Percentiles rank a stretch among this genome's conserved stretches.
These are phyloP conservation scores for Calonectria ilicicola DNA, from an alignment of 2,329 filamentous ascomycete genomes.

Conservation along the genomic window DNA sequence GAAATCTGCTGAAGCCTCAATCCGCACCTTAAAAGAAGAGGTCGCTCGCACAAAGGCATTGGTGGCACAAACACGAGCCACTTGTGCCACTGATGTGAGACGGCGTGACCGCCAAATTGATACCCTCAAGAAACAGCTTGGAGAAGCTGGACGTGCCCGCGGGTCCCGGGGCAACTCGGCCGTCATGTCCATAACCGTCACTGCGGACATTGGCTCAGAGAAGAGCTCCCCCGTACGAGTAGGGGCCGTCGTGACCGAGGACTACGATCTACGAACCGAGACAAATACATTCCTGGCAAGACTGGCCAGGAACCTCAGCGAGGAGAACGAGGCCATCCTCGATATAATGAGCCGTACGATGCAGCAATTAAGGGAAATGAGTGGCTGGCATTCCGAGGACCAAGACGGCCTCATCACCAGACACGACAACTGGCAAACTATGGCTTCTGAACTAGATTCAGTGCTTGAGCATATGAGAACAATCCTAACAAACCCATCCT, in stretches of 20 bases:
- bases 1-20: constrained; percentile 78
- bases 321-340: constrained; percentile 90
- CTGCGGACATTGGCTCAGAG: constrained; percentile 65
- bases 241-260: constrained; percentile 47
- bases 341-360: constrained; percentile 78
- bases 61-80: constrained; percentile 84
- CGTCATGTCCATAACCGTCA: constrained; percentile 68
- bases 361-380: constrained; percentile 77
- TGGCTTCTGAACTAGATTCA: constrained; percentile 79
- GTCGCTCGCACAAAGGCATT: constrained; percentile 81
- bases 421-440: constrained; percentile 67
- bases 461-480: constrained; percentile 85
- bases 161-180: constrained; percentile 67
- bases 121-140: constrained; percentile 86
- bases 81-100: constrained; percentile 91
- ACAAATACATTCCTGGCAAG: constrained; percentile 92
- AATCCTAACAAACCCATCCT: constrained; percentile 93
- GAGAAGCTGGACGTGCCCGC: constrained; percentile 74
- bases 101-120: constrained; percentile 92
- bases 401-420: constrained; percentile 47
- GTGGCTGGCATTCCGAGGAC: constrained; percentile 59
- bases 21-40: constrained; percentile 86
- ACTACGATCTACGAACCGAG: constrained; percentile 83
- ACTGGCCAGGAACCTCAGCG: constrained; percentile 84
- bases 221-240: constrained; percentile 49